These are phyloP conservation scores for Chloranthus sessilifolius DNA, from an alignment of 164 flowering plant species.

Conservation along the genomic window DNA sequence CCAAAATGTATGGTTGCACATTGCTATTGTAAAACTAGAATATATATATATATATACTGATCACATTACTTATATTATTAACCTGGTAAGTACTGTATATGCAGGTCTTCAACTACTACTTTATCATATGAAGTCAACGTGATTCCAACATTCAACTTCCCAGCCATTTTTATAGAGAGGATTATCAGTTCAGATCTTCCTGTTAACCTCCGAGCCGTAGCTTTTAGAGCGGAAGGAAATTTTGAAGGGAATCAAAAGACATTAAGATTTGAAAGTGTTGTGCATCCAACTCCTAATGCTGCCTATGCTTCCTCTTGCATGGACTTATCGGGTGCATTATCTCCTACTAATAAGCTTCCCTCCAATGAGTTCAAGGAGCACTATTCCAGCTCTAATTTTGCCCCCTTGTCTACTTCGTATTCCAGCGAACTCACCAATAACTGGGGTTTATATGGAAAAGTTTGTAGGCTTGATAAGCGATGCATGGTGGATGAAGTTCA, in stretches of 20 bases:
- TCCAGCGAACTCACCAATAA: slow-evolving; percentile 44
- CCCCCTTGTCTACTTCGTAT: slow-evolving; percentile 27
- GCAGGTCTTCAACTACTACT: slow-evolving; percentile 50
- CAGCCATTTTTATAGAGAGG: slow-evolving; percentile 91
- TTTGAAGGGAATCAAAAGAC: slow-evolving; percentile 30
- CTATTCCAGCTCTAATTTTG: slow-evolving; percentile 29
- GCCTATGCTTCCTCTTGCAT: slow-evolving; percentile 13
- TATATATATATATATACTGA: too few species aligned
- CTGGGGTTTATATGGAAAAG: slow-evolving; percentile 81
- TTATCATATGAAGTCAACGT: slow-evolving; percentile 87
- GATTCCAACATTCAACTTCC: slow-evolving; percentile 83
- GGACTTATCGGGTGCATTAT: slow-evolving; percentile 21
- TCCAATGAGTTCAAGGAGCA: slow-evolving; percentile 31
- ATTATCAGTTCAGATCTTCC: slow-evolving; percentile 95
- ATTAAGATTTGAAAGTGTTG: slow-evolving; percentile 15
- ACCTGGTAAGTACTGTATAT: too few species aligned
- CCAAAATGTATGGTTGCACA: too few species aligned
- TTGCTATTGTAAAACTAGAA: too few species aligned
- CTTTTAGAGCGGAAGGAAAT: slow-evolving; percentile 60
- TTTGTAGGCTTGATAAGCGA: slow-evolving; percentile 70
- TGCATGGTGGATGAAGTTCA: slow-evolving; percentile 95
- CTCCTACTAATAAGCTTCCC: slow-evolving; percentile 22
- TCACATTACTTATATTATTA: too few species aligned
- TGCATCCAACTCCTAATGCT: slow-evolving; percentile 19
- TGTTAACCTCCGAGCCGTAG: slow-evolving; percentile 85